Base-by-base conservation (phyloP, 495 filamentous ascomycete species). In the Penicillium lividum region DNA sequence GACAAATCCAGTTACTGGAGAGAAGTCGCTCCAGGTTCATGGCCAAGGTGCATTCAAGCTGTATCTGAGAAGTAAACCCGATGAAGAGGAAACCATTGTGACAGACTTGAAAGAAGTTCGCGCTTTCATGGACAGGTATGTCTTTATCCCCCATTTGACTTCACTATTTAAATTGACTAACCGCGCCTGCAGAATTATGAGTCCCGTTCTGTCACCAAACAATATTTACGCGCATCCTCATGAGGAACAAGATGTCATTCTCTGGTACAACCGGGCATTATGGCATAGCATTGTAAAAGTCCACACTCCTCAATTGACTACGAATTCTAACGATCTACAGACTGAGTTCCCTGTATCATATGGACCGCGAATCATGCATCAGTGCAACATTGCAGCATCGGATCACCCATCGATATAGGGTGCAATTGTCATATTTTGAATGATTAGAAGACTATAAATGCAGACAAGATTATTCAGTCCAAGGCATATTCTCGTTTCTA, bases 21-120 rank as follows among this genome's bases (percentile, higher is more conserved):
- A 76, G 61, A 68, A 69, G 31, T 68, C 66, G 44, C 64, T 76
- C 50, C 70, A 73, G 56, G 70, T 76, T 30, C 72, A 76, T 59
- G 70, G 70, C 18, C 69, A 74, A 40, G 72, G 70, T 18, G 70
- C 67, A 28, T 70, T 67, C 46, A 74, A 69, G 61, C 46, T 76
- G 25, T 74, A 71, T 61, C 49, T 74, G 15, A 68, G 68, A 33
- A 65, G 60, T 30, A 63, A 62, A 9, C 54, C 57, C 10, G 33
- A 36, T 11, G 33, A 11, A 3, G 33, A 36, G 13, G 33, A 36
- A 11, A 36, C 33, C 4, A 1, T 36, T 11, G 9, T 36, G 4
- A 36, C 33, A 11, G 33, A 36, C 4, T 11, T 36, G 1, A 36
- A 36, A 11, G 33, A 36, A 11, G 33, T 36, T 11, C 33, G 33